Percentiles rank a stretch among this genome's conserved stretches.
These are phyloP conservation scores for Microstegium vimineum DNA, from an alignment of 176 grass and related monocot genomes.

Conservation along the genomic window DNA sequence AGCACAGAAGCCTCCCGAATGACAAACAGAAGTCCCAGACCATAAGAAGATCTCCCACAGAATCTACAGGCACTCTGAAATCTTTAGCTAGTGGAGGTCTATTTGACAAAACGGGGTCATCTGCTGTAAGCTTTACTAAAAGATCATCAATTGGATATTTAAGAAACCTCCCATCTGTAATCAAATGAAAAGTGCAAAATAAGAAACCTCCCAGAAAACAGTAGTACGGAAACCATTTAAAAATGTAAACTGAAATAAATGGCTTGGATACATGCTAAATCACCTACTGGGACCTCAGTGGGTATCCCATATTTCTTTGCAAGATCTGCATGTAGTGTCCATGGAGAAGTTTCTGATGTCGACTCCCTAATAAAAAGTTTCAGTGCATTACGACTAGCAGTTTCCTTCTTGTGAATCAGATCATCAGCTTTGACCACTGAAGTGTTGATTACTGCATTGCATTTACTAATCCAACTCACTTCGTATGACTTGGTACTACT, in stretches of 20 bases:
- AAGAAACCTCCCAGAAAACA: constrained; percentile 9
- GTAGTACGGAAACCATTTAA: constrained; percentile 8
- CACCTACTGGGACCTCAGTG: constrained; percentile 58
- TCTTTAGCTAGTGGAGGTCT: constrained; percentile 45
- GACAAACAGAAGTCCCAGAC: constrained; percentile 83
- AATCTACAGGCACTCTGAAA: constrained; percentile 71
- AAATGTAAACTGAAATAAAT: constrained; percentile 18
- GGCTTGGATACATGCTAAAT: constrained; percentile 1
- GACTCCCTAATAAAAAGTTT: constrained; percentile 76
- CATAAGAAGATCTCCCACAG: constrained; percentile 80
- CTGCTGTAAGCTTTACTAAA: constrained; percentile 44
- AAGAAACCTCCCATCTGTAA: no score
- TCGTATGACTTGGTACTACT: constrained; percentile 39
- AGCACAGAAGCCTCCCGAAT: constrained; percentile 59
- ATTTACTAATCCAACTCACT: constrained; percentile 76
- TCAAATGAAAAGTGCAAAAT: constrained; percentile 25
- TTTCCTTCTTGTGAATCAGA: constrained; percentile 53
- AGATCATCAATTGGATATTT: constrained; percentile 91
- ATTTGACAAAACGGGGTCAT: constrained; percentile 58
- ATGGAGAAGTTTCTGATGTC: constrained; percentile 63
- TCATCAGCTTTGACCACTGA: constrained; percentile 60
- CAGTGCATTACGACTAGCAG: constrained; percentile 49
- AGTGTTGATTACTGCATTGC: constrained; percentile 50
- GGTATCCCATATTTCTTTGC: constrained; percentile 63
- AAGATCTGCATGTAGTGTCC: constrained; percentile 73